A percentile compares a stretch with the other conserved stretches of the same genome.
phyloP scores from a whole-genome alignment of 768 basidiomycete genomes.

The Roridomyces roridus region DNA sequence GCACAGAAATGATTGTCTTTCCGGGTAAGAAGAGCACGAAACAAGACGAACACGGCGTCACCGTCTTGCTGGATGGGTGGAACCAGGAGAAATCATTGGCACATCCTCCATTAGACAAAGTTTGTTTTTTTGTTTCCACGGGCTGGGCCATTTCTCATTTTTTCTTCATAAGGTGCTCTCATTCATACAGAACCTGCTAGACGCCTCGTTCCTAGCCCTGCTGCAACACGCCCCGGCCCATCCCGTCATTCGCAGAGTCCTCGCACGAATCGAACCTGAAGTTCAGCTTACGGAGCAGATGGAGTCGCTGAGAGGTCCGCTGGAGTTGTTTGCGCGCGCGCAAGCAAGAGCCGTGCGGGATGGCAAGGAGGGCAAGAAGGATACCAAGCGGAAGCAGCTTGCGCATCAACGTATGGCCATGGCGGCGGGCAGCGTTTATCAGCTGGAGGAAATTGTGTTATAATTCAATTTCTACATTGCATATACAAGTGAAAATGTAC shows the following conservation, averaged over 20 bases:
- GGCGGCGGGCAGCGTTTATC: conserved; percentile 65
- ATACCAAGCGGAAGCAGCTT: conserved; percentile 49
- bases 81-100: conserved; percentile 30
- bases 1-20: conserved; percentile 42
- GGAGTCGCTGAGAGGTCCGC: conserved; percentile 62
- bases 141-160: not conserved
- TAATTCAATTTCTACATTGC: conserved; percentile 29
- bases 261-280: conserved; percentile 61
- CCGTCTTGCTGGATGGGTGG: conserved; percentile 33
- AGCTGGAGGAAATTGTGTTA: conserved; percentile 72
- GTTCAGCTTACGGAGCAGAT: conserved; percentile 54
- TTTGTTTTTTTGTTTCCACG: conserved; percentile 23
- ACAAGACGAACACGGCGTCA: conserved; percentile 49
- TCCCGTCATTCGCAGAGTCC: conserved; percentile 52
- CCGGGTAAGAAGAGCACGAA: conserved; percentile 44
- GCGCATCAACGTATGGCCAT: conserved; percentile 58
- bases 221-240: conserved; percentile 70
- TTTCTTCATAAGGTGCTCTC: conserved; percentile 50
- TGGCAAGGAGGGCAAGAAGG: conserved; percentile 37
- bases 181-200: conserved; percentile 72
- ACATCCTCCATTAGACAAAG: conserved; percentile 52
- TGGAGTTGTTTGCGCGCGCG: conserved; percentile 67
- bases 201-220: conserved; percentile 73
- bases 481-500: conserved; percentile 7
- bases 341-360: conserved; percentile 57